phyloP scores from a whole-genome alignment of 805 yeast genomes.

The Deakozyma indianensis region DNA sequence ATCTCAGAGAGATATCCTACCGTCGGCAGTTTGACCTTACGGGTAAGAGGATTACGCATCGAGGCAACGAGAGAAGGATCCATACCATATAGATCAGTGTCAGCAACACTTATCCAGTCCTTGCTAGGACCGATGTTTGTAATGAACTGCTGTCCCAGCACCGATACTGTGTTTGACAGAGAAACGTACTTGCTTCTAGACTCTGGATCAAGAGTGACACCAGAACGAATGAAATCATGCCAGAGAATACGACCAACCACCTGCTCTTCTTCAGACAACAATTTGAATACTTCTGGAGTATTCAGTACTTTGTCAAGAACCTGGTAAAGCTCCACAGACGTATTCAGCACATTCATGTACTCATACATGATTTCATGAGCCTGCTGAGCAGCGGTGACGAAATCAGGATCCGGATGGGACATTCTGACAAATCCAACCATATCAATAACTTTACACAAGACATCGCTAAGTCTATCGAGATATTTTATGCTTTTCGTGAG shows the following conservation, averaged over 20 bases:
- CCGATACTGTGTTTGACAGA: slow-evolving; percentile 66
- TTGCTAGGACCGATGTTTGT: slow-evolving; percentile 27
- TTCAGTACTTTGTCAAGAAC: slow-evolving; percentile 43
- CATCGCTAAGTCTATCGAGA: slow-evolving; percentile 75
- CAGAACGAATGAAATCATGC: slow-evolving; percentile 82
- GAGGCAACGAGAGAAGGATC: slow-evolving; percentile 17
- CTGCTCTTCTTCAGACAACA: slow-evolving; percentile 58
- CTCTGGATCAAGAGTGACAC: slow-evolving; percentile 58
- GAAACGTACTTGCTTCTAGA: slow-evolving; percentile 59
- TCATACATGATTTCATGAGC: slow-evolving; percentile 84
- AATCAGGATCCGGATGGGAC: slow-evolving; percentile 62
- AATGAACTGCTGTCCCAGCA: slow-evolving; percentile 65
- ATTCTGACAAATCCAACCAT: slow-evolving; percentile 85
- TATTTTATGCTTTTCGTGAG: slow-evolving; percentile 39
- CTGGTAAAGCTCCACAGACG: slow-evolving; percentile 57
- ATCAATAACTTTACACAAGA: slow-evolving; percentile 84
- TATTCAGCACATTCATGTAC: slow-evolving; percentile 84
- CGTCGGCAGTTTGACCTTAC: slow-evolving; percentile 37
- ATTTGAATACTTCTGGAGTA: slow-evolving; percentile 20
- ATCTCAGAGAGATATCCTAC: slow-evolving; percentile 53
- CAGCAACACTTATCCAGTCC: slow-evolving; percentile 11
- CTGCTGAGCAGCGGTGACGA: slow-evolving; percentile 68
- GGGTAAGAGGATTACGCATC: slow-evolving; percentile 12
- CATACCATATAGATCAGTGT: slow-evolving; percentile 18
- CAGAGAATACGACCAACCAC: slow-evolving; percentile 69